phyloP scores from a whole-genome alignment of 2,329 filamentous ascomycete genomes.

The Verticillium alfalfae region DNA sequence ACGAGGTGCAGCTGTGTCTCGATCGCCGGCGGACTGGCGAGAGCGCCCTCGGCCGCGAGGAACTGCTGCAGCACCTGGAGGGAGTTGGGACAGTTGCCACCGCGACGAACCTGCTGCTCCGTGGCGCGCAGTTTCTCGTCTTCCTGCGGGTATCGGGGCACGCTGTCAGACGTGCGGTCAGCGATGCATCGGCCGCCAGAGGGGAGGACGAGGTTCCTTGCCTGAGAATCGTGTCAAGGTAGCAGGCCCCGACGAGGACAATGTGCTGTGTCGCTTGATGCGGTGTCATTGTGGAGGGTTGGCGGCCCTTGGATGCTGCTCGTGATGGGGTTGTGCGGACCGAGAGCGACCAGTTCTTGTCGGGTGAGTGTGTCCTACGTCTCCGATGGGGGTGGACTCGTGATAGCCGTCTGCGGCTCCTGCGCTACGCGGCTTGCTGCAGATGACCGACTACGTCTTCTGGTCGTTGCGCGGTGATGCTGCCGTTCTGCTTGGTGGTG shows the following conservation, averaged over 20 bases:
- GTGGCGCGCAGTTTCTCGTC: conserved; percentile 69
- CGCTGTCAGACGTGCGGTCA: conserved; percentile 30
- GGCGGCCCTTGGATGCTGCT: too few species aligned
- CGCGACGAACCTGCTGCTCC: conserved; percentile 52
- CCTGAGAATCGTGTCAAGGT: conserved; percentile 67
- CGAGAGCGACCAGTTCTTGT: too few species aligned
- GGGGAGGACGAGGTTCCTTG: conserved; percentile 22
- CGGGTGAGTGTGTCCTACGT: too few species aligned
- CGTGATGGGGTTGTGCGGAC: too few species aligned
- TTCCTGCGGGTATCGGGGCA: conserved; percentile 62
- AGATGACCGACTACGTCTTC: too few species aligned
- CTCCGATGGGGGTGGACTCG: too few species aligned
- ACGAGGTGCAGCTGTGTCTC: conserved; percentile 33
- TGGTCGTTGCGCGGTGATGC: too few species aligned
- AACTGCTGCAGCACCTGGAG: conserved; percentile 67
- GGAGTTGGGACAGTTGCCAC: conserved; percentile 69
- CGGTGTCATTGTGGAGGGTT: background rate
- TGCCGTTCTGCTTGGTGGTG: too few species aligned
- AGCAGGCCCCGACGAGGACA: conserved; percentile 61
- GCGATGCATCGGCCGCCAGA: background rate
- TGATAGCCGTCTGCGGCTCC: too few species aligned
- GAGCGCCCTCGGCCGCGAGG: conserved; percentile 17
- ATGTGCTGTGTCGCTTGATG: conserved; percentile 34
- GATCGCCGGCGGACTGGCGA: background rate
- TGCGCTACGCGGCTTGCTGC: too few species aligned